Evolutionary conservation across 2,329 filamentous ascomycete genomes (phyloP).

Genomic region (Coccinonectria pachysandricola): DNA sequence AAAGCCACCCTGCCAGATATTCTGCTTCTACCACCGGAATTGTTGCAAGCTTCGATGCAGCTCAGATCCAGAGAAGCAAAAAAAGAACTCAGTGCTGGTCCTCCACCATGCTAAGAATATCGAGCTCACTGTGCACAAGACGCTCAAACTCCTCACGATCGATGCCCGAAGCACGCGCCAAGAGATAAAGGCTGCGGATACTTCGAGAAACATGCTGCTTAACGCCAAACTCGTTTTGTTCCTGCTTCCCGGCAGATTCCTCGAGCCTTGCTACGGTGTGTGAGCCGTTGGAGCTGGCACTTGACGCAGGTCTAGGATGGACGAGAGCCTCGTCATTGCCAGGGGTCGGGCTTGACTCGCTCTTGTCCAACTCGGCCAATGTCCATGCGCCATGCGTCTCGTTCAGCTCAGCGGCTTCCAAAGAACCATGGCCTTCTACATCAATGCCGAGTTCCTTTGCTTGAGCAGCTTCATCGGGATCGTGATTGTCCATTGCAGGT

Average conservation of each 20-base stretch:
- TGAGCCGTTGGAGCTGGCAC: slow-evolving; percentile 45
- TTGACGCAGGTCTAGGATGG: slow-evolving; percentile 50
- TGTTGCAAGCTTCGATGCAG: no score
- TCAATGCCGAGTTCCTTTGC: slow-evolving; percentile 24
- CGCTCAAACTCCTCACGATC: slow-evolving; percentile 64
- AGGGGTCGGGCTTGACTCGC: slow-evolving; percentile 21
- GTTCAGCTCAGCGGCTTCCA: slow-evolving; percentile 13
- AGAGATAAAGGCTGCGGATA: slow-evolving; percentile 64
- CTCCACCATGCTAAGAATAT: slow-evolving; percentile 59
- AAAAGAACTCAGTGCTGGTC: slow-evolving; percentile 27
- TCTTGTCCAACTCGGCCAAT: slow-evolving; percentile 33
- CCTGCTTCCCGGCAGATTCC: slow-evolving; percentile 42
- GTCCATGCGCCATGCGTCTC: slow-evolving; percentile 30
- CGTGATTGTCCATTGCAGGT: slow-evolving; percentile 69
- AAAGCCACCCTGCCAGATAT: no score
- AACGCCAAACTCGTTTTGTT: slow-evolving; percentile 60
- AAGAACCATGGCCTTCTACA: slow-evolving; percentile 9
- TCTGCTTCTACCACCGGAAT: no score
- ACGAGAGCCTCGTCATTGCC: slow-evolving; percentile 28
- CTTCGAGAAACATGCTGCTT: slow-evolving; percentile 71
- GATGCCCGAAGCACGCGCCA: slow-evolving; percentile 63
- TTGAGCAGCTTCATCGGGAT: slow-evolving; percentile 58
- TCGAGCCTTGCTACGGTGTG: slow-evolving; percentile 53
- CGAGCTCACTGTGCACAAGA: slow-evolving; percentile 60
- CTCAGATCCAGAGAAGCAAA: neutral